Conservation (phyloP, 2,329 filamentous ascomycete species). For the Phoma sp. region DNA sequence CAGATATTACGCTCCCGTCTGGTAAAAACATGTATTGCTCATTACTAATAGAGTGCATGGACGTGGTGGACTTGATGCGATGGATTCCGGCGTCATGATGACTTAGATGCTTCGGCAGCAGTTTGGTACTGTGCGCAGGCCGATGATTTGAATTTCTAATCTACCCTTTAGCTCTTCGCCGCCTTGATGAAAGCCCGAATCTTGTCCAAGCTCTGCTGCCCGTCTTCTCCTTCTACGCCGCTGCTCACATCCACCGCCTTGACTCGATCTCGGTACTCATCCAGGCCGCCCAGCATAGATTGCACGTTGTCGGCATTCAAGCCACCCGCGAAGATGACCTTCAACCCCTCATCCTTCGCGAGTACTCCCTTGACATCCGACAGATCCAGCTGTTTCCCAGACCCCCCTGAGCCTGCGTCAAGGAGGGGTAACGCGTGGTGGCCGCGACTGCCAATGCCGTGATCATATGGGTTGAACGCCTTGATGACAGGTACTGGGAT, state of each 20-base stretch:
- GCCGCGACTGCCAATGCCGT: conserved; percentile 75
- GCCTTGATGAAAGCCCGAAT: conserved; percentile 81
- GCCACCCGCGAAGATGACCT: conserved; percentile 84
- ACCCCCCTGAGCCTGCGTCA: conserved; percentile 84
- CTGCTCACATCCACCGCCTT: conserved; percentile 92
- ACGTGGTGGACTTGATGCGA: not conserved
- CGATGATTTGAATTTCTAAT: conserved; percentile 3
- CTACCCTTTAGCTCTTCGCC: conserved; percentile 58
- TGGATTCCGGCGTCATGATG: not conserved
- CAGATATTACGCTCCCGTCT: too few relatives aligned
- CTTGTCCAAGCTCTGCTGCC: conserved; percentile 79
- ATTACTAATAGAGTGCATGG: too few relatives aligned
- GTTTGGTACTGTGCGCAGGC: not conserved
- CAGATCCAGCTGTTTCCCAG: conserved; percentile 79
- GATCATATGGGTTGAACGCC: conserved; percentile 78
- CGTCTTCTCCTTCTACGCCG: conserved; percentile 78
- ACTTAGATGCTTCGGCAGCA: not conserved
- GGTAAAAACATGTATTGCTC: too few relatives aligned
- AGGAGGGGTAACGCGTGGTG: conserved; percentile 85
- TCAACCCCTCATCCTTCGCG: conserved; percentile 71
- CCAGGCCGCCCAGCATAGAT: conserved; percentile 69
- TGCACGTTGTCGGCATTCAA: conserved; percentile 80
- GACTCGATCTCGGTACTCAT: conserved; percentile 67
- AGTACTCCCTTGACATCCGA: conserved; percentile 73
- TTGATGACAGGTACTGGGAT: conserved; percentile 92